Evolutionary conservation across 805 yeast species (phyloP).

Genomic region (Ogataea degrootiae): DNA sequence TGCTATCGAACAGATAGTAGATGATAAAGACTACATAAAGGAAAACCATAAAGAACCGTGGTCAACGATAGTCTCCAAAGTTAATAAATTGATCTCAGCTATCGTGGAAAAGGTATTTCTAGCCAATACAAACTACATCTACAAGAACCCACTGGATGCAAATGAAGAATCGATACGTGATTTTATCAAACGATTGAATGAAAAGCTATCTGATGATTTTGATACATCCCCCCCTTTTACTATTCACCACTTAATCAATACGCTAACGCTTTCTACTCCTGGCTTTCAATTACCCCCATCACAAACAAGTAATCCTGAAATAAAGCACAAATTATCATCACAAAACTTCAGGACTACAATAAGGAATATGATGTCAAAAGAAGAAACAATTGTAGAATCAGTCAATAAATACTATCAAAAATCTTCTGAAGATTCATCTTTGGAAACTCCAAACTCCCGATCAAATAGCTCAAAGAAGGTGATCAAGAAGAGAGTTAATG

Average conservation of each 20-base stretch:
- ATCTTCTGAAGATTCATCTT: not conserved
- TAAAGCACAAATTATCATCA: not conserved
- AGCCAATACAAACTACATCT: constrained; percentile 14
- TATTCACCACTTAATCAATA: constrained; percentile 15
- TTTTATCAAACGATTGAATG: constrained; percentile 9
- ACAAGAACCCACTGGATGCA: constrained; percentile 9
- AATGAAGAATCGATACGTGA: constrained; percentile 11
- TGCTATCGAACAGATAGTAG: constrained; percentile 9
- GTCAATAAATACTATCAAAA: constrained; percentile 13
- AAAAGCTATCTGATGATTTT: constrained; percentile 12
- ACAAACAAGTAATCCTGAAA: not conserved
- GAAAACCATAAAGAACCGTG: constrained; percentile 14
- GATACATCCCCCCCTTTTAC: constrained; percentile 28
- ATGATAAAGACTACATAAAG: constrained; percentile 14
- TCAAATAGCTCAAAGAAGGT: no score
- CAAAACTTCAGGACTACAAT: constrained; percentile 12
- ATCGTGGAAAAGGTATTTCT: constrained; percentile 10
- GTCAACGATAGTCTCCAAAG: constrained; percentile 9
- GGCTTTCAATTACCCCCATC: constrained; percentile 10
- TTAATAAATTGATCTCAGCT: constrained; percentile 5
- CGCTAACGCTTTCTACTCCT: constrained; percentile 13
- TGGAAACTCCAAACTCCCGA: no score
- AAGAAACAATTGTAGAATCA: constrained; percentile 11
- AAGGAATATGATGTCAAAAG: constrained; percentile 13
- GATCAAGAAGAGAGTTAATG: constrained; percentile 2